Conservation (phyloP, 805 yeast species). For the Hanseniaspora opuntiae region DNA sequence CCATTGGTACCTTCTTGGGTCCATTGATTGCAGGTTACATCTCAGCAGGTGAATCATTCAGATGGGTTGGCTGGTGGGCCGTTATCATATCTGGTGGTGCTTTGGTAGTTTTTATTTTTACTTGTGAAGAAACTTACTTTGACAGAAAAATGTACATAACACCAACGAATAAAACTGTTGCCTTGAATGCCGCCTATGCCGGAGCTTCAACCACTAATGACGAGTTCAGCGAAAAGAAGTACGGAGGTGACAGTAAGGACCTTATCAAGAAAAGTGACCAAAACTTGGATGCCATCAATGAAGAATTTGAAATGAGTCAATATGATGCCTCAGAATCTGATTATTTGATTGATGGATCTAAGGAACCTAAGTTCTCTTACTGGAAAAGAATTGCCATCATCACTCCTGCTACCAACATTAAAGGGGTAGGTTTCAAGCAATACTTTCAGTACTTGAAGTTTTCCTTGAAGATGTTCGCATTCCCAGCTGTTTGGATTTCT, state of each 20-base stretch:
- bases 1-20: conserved; percentile 66
- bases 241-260: background rate
- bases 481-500: conserved; percentile 52
- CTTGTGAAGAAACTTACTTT: conserved; percentile 59
- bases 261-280: conserved; percentile 1
- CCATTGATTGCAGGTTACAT: conserved; percentile 67
- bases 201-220: background rate
- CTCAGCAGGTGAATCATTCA: conserved; percentile 42
- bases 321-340: background rate
- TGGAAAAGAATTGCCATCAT: conserved; percentile 35
- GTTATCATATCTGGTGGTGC: conserved; percentile 52
- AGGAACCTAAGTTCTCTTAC: conserved; percentile 31
- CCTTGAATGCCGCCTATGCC: conserved; percentile 1
- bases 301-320: background rate
- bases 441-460: conserved; percentile 39
- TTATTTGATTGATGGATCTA: conserved; percentile 28
- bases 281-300: background rate
- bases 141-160: conserved; percentile 36
- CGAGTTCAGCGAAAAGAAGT: background rate
- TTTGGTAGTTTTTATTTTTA: conserved; percentile 40
- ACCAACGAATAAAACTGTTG: conserved; percentile 19
- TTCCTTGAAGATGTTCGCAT: conserved; percentile 43
- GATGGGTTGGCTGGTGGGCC: conserved; percentile 68
- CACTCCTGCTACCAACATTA: conserved; percentile 45
- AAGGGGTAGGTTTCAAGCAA: conserved; percentile 54